Evolutionary conservation across 148 eudicot genomes (phyloP).

Genomic region (Spergularia bocconei): DNA sequence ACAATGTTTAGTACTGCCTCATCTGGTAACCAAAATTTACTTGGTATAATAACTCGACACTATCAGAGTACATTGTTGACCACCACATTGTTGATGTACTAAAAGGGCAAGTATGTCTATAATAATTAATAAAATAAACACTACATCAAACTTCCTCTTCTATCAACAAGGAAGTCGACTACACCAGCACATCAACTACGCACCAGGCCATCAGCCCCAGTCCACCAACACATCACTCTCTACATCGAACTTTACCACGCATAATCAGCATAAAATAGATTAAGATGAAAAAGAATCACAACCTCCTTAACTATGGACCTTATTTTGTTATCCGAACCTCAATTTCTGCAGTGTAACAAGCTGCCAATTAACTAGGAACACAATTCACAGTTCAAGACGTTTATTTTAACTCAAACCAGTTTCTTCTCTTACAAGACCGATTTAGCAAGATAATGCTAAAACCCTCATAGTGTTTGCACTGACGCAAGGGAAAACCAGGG

Average conservation of each 20-base stretch:
- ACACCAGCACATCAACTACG: background rate
- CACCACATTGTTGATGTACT: constrained; percentile 4
- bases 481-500: no score
- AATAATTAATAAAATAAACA: background rate
- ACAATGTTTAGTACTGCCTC: background rate
- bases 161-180: background rate
- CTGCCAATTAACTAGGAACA: background rate
- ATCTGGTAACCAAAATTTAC: no score
- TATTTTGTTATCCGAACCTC: background rate
- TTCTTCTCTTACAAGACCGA: background rate
- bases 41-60: no score
- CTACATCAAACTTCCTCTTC: no score
- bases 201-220: background rate
- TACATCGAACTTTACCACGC: background rate
- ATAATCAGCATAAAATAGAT: background rate
- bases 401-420: background rate
- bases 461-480: background rate
- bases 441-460: background rate
- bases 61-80: background rate
- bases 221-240: background rate
- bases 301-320: background rate
- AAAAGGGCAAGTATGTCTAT: background rate
- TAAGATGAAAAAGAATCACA: background rate
- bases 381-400: background rate
- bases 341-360: background rate